Evolutionary conservation across 805 yeast species (phyloP), one percentile per base, ranked within the genome.

Genomic region (Isabelozyma pseudorhagii): DNA sequence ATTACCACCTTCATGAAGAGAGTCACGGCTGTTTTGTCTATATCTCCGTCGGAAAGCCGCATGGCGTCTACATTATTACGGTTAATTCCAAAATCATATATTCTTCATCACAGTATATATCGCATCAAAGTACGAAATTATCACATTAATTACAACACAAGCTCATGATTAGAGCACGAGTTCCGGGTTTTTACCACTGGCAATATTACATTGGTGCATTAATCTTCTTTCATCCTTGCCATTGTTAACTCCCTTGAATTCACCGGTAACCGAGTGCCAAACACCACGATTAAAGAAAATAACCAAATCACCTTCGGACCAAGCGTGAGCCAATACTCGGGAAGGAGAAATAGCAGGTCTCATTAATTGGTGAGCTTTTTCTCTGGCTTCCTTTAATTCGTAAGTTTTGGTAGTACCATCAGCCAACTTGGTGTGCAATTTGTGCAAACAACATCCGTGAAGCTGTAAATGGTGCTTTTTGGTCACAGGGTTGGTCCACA

Each of bases 181-280:
- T 18, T 42, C 9, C 1, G 96, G 96, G 61, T 87, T 93, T 13
- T 62, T 55, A 8, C 90, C 92, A 62, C 89, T 81, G 17, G 97
- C 96, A 64, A 90, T 87, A 71, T 90, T 90, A 71, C 97, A 90
- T 72, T 90, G 97, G 64, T 90, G 97, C 96, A 90, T 89, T 62
- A 90, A 75, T 67, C 97, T 81, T 60, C 81, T 82, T 63, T 89
- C 94, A 44, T 86, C 89, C 15, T 79, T 78, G 15, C 80, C 84
- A 42, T 62, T 59, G 6, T 57, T 57, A 42, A 68, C 66, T 4
- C 75, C 78, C 57, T 73, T 72, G 69, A 90, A 85, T 68, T 89
- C 96, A 46, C 97, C 96, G 13, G 96, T 89, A 31, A 90, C 97
- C 1, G 93, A 83, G 64, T 90, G 97, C 87, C 93, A 87, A 9